These are phyloP conservation scores for Vararia minispora DNA, from an alignment of 768 basidiomycete genomes.

Conservation along the genomic window DNA sequence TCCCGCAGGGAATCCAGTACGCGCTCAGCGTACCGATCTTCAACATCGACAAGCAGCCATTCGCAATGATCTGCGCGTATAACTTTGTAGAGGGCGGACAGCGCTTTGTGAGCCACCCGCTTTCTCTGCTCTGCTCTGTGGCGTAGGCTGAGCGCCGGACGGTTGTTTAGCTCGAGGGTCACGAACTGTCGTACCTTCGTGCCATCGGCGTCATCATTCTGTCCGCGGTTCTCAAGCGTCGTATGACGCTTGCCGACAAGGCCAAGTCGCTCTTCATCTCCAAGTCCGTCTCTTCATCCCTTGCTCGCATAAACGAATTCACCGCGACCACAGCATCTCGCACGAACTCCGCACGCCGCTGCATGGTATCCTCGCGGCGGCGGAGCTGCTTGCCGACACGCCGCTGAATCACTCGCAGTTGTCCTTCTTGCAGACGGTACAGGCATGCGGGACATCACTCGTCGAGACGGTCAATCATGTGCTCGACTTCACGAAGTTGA, in stretches of 20 bases:
- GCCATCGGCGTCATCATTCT: conserved; percentile 95
- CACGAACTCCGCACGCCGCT: conserved; percentile 87
- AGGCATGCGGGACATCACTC: conserved; percentile 90
- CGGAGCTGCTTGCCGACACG: conserved; percentile 83
- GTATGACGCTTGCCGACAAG: conserved; percentile 92
- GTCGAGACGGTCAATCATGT: conserved; percentile 97
- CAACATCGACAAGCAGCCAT: conserved; percentile 87
- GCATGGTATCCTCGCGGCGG: conserved; percentile 90
- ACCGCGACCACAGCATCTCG: conserved; percentile 78
- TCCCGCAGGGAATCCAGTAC: conserved; percentile 76
- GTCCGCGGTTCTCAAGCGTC: conserved; percentile 81
- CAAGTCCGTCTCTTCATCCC: conserved; percentile 39
- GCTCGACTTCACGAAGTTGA: conserved; percentile 90
- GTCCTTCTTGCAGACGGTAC: conserved; percentile 86
- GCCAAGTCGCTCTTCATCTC: conserved; percentile 89
- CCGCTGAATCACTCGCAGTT: conserved; percentile 68
- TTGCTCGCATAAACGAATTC: no score
- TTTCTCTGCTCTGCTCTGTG: neutral
- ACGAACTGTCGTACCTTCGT: conserved; percentile 82
- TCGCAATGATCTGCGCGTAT: conserved; percentile 85
- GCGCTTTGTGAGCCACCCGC: conserved; percentile 50
- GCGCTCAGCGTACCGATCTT: conserved; percentile 87
- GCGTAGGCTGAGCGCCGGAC: neutral
- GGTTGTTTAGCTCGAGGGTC: conserved; percentile 59
- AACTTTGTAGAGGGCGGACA: conserved; percentile 73